Evolutionary conservation across 371 early-diverging fungal species (phyloP).

Genomic region (Rhizomucor miehei): DNA sequence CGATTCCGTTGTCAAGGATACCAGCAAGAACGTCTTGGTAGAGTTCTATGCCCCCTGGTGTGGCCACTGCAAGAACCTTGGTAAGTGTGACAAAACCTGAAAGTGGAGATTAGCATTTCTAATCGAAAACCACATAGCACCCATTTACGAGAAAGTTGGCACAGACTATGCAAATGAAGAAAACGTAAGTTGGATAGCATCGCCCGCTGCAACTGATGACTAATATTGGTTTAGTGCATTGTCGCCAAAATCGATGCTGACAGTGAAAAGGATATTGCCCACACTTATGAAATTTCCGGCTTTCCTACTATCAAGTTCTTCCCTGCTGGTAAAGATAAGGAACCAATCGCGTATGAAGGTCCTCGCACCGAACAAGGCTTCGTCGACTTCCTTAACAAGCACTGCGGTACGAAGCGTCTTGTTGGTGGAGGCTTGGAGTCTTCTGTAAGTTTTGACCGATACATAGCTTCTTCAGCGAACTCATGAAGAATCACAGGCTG

Average conservation of each 20-base stretch:
- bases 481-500: conserved; percentile 47
- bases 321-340: conserved; percentile 62
- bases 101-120: no score
- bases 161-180: conserved; percentile 47
- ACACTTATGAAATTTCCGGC: conserved; percentile 67
- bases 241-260: conserved; percentile 93
- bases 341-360: conserved; percentile 73
- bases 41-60: conserved; percentile 88
- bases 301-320: conserved; percentile 91
- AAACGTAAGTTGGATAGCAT: conserved; percentile 19
- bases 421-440: conserved; percentile 73
- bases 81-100: conserved; percentile 14
- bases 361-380: conserved; percentile 81
- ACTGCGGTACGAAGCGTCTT: conserved; percentile 78
- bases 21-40: conserved; percentile 69
- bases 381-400: conserved; percentile 85
- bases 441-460: conserved; percentile 22
- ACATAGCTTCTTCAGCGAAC: background rate
- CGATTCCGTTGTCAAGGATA: conserved; percentile 59
- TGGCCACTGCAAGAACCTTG: conserved; percentile 81
- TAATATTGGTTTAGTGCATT: conserved; percentile 40
- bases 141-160: conserved; percentile 63
- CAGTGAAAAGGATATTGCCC: conserved; percentile 46
- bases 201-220: background rate
- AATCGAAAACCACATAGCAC: conserved; percentile 45